Percentiles rank a stretch among this genome's conserved stretches.
Evolutionary conservation across 2,329 filamentous ascomycete species (phyloP).

Genomic region (Aspergillus arachidicola): DNA sequence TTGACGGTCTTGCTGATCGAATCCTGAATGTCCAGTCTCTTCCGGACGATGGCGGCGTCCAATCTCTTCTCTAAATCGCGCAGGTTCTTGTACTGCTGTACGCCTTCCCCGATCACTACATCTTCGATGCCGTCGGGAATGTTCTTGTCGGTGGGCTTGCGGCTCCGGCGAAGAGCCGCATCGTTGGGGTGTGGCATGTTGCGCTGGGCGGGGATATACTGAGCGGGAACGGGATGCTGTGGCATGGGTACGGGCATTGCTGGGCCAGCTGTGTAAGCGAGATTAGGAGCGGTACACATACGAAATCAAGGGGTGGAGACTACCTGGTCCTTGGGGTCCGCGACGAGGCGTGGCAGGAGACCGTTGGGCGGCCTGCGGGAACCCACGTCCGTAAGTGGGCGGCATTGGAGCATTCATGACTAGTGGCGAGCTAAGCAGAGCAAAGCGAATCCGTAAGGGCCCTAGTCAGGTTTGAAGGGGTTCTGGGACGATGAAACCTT

Average conservation of each 20-base stretch:
- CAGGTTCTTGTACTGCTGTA: constrained; percentile 78
- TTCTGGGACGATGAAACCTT: constrained; percentile 20
- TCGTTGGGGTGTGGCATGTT: constrained; percentile 42
- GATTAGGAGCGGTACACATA: constrained; percentile 17
- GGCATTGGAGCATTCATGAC: constrained; percentile 46
- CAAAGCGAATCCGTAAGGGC: constrained; percentile 8
- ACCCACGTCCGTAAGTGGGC: constrained; percentile 46
- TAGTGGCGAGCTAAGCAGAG: constrained; percentile 11
- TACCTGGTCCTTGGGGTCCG: constrained; percentile 41
- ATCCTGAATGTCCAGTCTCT: constrained; percentile 87
- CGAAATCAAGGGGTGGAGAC: constrained; percentile 21
- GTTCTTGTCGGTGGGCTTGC: constrained; percentile 92
- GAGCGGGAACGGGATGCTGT: constrained; percentile 41
- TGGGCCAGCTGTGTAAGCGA: constrained; percentile 22
- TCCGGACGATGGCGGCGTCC: constrained; percentile 91
- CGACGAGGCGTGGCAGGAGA: constrained; percentile 48
- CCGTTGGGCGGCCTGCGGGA: constrained; percentile 42
- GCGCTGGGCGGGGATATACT: constrained; percentile 42
- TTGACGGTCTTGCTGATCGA: constrained; percentile 74
- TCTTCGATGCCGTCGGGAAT: constrained; percentile 88
- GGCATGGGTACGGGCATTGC: constrained; percentile 40
- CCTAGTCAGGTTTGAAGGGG: constrained; percentile 12
- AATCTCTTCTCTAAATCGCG: constrained; percentile 84
- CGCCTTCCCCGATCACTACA: constrained; percentile 78
- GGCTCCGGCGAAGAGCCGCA: constrained; percentile 73